These are phyloP conservation scores for Thozetella sp. DNA, from an alignment of 495 filamentous ascomycete genomes.

Conservation along the genomic window DNA sequence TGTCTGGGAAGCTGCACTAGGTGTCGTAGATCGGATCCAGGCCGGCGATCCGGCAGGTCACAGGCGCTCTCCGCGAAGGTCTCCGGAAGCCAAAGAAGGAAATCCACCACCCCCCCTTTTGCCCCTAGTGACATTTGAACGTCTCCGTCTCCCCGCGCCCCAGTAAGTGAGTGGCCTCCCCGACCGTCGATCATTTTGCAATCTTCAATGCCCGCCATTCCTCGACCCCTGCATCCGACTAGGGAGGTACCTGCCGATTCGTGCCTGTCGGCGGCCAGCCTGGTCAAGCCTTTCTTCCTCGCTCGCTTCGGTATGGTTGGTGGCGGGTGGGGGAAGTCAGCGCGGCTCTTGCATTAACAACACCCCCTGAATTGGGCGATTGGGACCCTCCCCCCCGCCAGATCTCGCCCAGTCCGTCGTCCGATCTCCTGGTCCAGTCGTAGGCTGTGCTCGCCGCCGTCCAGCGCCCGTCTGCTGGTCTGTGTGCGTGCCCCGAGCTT, in stretches of 20 bases:
- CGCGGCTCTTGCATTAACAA: conserved; percentile 6
- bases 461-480: background rate
- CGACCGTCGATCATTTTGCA: background rate
- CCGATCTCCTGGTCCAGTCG: conserved; percentile 1
- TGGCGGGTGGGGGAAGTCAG: background rate
- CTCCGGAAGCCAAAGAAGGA: background rate
- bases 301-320: background rate
- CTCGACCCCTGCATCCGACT: background rate
- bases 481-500: background rate
- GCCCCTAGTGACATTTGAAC: no score
- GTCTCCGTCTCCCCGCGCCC: background rate
- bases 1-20: background rate
- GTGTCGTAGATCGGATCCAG: background rate
- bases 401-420: background rate
- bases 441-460: background rate
- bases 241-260: background rate
- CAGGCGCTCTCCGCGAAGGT: background rate
- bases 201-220: background rate
- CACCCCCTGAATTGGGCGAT: conserved; percentile 5
- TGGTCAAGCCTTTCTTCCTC: background rate
- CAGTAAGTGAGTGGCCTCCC: no score
- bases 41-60: background rate
- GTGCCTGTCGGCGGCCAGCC: background rate
- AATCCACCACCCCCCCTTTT: background rate
- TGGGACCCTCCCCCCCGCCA: background rate